These are phyloP conservation scores for Fraxinus platypoda DNA, from an alignment of 305 asterid species.

Conservation along the genomic window DNA sequence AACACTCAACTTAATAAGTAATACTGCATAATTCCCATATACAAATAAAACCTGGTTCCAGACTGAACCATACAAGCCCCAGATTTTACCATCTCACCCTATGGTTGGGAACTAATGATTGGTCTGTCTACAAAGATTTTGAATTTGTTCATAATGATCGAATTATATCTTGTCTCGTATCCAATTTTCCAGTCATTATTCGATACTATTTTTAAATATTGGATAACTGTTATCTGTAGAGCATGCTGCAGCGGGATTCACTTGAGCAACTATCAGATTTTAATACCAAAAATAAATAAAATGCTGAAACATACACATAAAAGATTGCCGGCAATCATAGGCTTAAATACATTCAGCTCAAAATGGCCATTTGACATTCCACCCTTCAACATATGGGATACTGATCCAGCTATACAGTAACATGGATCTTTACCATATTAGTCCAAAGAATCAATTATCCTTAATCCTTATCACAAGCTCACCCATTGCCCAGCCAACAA, in stretches of 20 bases:
- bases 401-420: background rate
- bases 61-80: background rate
- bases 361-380: constrained; percentile 72
- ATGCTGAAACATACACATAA: constrained; percentile 59
- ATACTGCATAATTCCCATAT: background rate
- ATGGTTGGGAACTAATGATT: too few species aligned
- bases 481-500: background rate
- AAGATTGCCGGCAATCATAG: constrained; percentile 82
- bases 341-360: constrained; percentile 91
- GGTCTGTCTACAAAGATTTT: too few species aligned
- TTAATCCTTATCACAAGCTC: background rate
- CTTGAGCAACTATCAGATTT: background rate
- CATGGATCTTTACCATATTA: background rate
- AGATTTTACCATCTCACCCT: background rate
- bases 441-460: background rate
- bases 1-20: too few species aligned
- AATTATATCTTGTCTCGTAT: too few species aligned
- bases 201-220: too few species aligned
- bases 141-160: too few species aligned
- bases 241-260: background rate
- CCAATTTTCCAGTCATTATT: too few species aligned
- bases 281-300: constrained; percentile 12
- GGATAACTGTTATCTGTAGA: background rate
- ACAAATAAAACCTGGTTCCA: background rate
- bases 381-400: background rate